phyloP scores from a whole-genome alignment of 148 eudicot genomes.

The Arbutus unedo region DNA sequence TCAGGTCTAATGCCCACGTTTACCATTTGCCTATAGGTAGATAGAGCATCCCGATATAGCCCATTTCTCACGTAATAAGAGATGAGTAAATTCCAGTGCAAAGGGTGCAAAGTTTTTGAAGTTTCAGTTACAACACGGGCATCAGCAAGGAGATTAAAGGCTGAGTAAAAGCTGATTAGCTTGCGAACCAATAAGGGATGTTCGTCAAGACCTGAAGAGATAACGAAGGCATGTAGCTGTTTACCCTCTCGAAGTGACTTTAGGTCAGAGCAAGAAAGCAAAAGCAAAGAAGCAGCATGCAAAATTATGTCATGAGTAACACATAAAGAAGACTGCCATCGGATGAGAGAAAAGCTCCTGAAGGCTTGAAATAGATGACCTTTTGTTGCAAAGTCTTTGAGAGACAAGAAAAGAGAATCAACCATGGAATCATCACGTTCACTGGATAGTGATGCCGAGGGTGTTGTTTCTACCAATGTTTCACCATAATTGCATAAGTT shows the following conservation, averaged over 20 bases:
- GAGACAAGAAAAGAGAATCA: conserved; percentile 41
- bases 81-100: conserved; percentile 80
- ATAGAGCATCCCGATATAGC: conserved; percentile 43
- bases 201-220: conserved; percentile 49
- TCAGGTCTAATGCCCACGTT: conserved; percentile 54
- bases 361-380: conserved; percentile 62
- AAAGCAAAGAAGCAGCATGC: conserved; percentile 51
- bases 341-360: conserved; percentile 42
- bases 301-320: conserved; percentile 31
- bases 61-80: conserved; percentile 57
- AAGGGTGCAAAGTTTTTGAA: conserved; percentile 47
- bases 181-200: conserved; percentile 50
- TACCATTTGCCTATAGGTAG: conserved; percentile 53
- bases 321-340: conserved; percentile 29
- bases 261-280: conserved; percentile 46
- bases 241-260: conserved; percentile 51
- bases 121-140: conserved; percentile 47
- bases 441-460: background rate
- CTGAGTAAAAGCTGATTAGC: conserved; percentile 56
- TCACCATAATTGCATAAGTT: conserved; percentile 11
- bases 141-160: conserved; percentile 43
- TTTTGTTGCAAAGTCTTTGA: conserved; percentile 45
- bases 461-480: conserved; percentile 9
- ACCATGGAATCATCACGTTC: conserved; percentile 42
- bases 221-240: conserved; percentile 58